phyloP scores from a whole-genome alignment of 768 basidiomycete genomes.

The Tricholoma sp. region DNA sequence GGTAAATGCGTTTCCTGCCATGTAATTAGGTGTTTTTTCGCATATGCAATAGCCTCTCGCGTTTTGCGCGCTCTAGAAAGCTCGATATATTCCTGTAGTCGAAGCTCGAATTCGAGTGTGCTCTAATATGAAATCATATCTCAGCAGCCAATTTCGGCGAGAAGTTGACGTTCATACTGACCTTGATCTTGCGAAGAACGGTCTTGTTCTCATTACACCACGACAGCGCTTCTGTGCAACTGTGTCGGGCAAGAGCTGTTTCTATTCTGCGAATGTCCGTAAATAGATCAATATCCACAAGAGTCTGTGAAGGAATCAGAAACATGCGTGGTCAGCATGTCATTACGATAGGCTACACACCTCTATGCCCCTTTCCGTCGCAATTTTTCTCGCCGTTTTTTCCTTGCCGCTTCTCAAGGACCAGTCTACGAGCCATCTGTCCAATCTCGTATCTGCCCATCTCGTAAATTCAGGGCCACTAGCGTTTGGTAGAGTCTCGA shows the following conservation, averaged over 20 bases:
- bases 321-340: background rate
- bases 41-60: conserved; percentile 79
- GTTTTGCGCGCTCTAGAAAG: conserved; percentile 64
- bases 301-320: conserved; percentile 40
- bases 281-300: conserved; percentile 91
- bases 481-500: conserved; percentile 53
- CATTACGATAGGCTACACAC: conserved; percentile 32
- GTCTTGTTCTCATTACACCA: conserved; percentile 98
- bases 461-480: conserved; percentile 56
- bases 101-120: conserved; percentile 92
- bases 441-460: conserved; percentile 78
- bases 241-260: conserved; percentile 64
- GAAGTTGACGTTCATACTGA: conserved; percentile 17
- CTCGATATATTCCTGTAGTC: conserved; percentile 96
- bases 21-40: conserved; percentile 69
- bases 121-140: conserved; percentile 46
- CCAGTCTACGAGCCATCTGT: conserved; percentile 94
- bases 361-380: conserved; percentile 74
- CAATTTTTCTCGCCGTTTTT: conserved; percentile 70
- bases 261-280: conserved; percentile 87
- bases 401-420: conserved; percentile 75
- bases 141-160: background rate
- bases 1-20: conserved; percentile 80
- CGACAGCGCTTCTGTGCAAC: conserved; percentile 82
- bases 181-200: conserved; percentile 89